Base-by-base conservation (phyloP, 257 asterid species). In the Plantago major region DNA sequence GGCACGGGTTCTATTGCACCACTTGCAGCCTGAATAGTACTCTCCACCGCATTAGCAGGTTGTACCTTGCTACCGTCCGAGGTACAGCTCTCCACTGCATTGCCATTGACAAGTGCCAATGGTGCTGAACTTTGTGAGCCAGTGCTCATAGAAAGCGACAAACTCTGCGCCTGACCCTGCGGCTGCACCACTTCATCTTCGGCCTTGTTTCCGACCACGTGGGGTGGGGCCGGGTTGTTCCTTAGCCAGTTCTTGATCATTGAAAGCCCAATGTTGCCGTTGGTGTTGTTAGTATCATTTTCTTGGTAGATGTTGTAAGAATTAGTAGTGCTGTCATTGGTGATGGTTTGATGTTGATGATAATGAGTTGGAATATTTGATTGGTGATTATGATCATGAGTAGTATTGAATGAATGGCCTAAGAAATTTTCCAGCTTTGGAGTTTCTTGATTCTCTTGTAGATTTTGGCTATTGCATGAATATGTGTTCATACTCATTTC, bases 161-260 rank as follows among this genome's bases (percentile, higher is more conserved):
- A 52, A 0, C 74, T 76, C 65, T 82, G 87, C 1, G 78, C 78
- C 28, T 45, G 38, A 4, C 53, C 40, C 0, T 62, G 66, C 22
- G 62, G 66, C 49, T 38, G 47, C 40, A 38, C 60, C 42, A 42
- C 64, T 22, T 71, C 60, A 12, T 40, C 48, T 11, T 52, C 58
- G 4, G 46, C 67, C 22, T 42, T 67, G 46, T 65, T 70, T 51
- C 68, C 82, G 3, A 53, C 68, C 4, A 53, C 9, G 12, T 16
- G 45, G 1, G 71, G 50, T n/a, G 80, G 55, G 5, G 76, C 48
- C 0, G 87, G 86, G 55, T 76, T 81, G 64, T 78, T 87, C 40
- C 90, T 65, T 15, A 87, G 80, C 95, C 96, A 90, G 74, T 77
- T 81, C 63, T 84, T 90, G 68, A 87, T 90, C 95, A 84, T 87